phyloP scores from a whole-genome alignment of 2,329 filamentous ascomycete species.

The Fusarium falciforme region DNA sequence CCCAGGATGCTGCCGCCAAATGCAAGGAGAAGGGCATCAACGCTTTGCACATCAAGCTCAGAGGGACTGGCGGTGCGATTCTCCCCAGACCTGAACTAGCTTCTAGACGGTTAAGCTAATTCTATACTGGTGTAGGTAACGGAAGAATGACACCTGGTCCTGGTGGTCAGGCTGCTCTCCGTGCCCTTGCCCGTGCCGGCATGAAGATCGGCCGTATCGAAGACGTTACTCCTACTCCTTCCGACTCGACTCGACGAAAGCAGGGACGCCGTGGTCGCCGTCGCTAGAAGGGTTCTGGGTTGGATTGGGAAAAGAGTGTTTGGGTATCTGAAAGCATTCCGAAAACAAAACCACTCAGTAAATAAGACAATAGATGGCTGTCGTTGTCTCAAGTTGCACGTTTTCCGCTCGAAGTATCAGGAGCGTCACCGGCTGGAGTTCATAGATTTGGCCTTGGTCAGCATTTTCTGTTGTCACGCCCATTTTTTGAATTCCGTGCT shows the following conservation, averaged over 20 bases:
- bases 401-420: too few relatives aligned
- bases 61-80: constrained; percentile 91
- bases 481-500: too few relatives aligned
- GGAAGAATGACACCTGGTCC: constrained; percentile 99
- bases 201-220: constrained; percentile 99
- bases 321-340: not conserved
- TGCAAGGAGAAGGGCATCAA: constrained; percentile 80
- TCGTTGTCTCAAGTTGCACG: not conserved
- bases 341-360: too few relatives aligned
- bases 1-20: constrained; percentile 95
- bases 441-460: too few relatives aligned
- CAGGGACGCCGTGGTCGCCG: constrained; percentile 99
- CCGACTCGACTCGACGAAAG: constrained; percentile 99
- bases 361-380: not conserved
- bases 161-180: constrained; percentile 98
- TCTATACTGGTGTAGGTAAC: constrained; percentile 72
- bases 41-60: constrained; percentile 99
- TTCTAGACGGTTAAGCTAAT: constrained; percentile 7
- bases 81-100: not conserved
- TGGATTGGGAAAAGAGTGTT: not conserved
- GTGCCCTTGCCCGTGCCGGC: constrained; percentile 96
- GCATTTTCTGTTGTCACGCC: too few relatives aligned
- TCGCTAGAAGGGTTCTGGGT: constrained; percentile 55
- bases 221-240: constrained; percentile 99
- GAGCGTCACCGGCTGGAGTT: too few relatives aligned